Evolutionary conservation across 306 rosid species (phyloP).

Genomic region (Cyclanthera cordifolia): DNA sequence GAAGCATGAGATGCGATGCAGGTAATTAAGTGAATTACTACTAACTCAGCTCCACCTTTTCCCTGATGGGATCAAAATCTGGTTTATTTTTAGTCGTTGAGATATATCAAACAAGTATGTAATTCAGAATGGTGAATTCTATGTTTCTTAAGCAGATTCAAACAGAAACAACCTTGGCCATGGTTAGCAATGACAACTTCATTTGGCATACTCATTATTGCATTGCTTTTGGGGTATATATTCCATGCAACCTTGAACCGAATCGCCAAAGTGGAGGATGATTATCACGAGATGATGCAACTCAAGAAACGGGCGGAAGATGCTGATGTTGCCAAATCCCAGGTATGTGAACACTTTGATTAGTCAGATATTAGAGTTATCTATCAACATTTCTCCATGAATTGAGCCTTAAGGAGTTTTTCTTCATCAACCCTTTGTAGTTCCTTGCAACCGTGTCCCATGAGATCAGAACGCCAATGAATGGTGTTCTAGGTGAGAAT

Average conservation of each 20-base stretch:
- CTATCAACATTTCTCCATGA: neutral
- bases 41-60: neutral
- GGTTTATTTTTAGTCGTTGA: neutral
- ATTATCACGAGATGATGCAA: constrained; percentile 52
- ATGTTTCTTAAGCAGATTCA: constrained; percentile 54
- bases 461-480: constrained; percentile 98
- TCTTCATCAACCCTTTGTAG: constrained; percentile 34
- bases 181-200: constrained; percentile 68
- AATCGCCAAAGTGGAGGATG: constrained; percentile 84
- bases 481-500: constrained; percentile 87
- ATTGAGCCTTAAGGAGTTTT: constrained; percentile 3
- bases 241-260: constrained; percentile 72
- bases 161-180: constrained; percentile 83
- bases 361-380: neutral
- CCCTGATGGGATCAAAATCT: neutral
- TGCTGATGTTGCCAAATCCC: constrained; percentile 95
- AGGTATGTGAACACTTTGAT: constrained; percentile 36
- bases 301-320: constrained; percentile 85
- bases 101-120: neutral
- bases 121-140: constrained; percentile 4
- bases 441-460: constrained; percentile 98
- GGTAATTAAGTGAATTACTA: constrained; percentile 28
- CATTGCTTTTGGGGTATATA: constrained; percentile 69
- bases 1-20: constrained; percentile 97
- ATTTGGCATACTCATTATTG: constrained; percentile 64